A percentile compares a stretch with the other conserved stretches of the same genome.
phyloP scores from a whole-genome alignment of 2,329 filamentous ascomycete genomes.

The Penicillium sp. region DNA sequence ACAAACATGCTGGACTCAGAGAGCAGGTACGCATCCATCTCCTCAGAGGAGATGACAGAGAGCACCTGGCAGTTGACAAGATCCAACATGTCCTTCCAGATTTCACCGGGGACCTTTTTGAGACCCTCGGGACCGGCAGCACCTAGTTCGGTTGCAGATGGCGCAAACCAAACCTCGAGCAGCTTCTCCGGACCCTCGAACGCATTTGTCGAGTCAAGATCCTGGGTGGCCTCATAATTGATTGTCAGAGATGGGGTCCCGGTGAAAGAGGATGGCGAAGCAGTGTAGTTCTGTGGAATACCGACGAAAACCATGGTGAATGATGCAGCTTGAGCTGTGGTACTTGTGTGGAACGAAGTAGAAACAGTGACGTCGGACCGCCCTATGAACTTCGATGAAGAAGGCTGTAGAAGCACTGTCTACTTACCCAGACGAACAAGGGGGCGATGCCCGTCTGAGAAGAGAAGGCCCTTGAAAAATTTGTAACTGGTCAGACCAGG shows the following conservation, averaged over 20 bases:
- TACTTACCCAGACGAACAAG: conserved; percentile 95
- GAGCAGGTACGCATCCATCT: conserved; percentile 92
- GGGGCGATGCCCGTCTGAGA: conserved; percentile 81
- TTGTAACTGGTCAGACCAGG: conserved; percentile 74
- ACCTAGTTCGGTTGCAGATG: conserved; percentile 69
- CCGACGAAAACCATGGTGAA: conserved; percentile 75
- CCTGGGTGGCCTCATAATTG: conserved; percentile 90
- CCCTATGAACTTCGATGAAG: conserved; percentile 24
- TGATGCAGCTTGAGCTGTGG: conserved; percentile 23
- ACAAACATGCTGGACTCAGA: conserved; percentile 99
- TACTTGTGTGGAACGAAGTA: conserved; percentile 14
- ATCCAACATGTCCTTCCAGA: conserved; percentile 96
- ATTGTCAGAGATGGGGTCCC: conserved; percentile 90
- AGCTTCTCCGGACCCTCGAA: conserved; percentile 99
- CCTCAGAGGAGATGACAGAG: conserved; percentile 88
- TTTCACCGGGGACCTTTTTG: conserved; percentile 79
- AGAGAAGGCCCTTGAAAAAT: conserved; percentile 89
- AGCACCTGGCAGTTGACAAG: conserved; percentile 98
- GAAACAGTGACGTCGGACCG: conserved; percentile 24
- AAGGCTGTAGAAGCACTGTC: conserved; percentile 80
- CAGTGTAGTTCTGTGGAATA: conserved; percentile 77
- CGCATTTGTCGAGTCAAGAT: conserved; percentile 91
- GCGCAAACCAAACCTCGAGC: conserved; percentile 96
- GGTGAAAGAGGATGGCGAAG: conserved; percentile 73
- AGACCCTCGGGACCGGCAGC: conserved; percentile 73